These are phyloP conservation scores for Taphrina betulina DNA, from an alignment of 1,139 yeast species.

Conservation along the genomic window DNA sequence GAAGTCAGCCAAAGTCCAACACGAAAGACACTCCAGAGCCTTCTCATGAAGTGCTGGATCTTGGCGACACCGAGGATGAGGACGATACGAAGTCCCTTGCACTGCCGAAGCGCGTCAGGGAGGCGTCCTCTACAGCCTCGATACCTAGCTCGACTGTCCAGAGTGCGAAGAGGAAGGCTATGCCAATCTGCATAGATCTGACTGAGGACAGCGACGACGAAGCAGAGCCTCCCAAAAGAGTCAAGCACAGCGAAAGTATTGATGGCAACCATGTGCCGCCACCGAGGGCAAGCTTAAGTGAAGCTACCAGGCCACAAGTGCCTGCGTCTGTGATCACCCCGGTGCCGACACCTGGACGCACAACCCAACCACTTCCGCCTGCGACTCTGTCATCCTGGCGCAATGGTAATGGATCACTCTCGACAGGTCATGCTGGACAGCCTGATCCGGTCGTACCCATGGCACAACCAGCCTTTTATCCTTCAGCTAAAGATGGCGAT, in stretches of 20 bases:
- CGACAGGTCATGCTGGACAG: too few relatives aligned
- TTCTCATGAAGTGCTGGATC: background rate
- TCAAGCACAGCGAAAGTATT: slow-evolving; percentile 12
- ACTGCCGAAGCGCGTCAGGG: background rate
- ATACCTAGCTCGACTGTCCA: background rate
- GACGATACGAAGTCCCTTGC: slow-evolving; percentile 3
- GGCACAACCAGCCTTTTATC: too few relatives aligned
- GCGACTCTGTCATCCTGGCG: too few relatives aligned
- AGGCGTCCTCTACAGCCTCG: background rate
- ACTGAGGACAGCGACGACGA: slow-evolving; percentile 23
- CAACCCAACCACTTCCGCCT: too few relatives aligned
- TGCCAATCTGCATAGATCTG: slow-evolving; percentile 12
- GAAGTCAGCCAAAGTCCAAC: slow-evolving; percentile 35
- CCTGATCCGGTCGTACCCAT: too few relatives aligned
- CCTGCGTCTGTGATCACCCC: too few relatives aligned
- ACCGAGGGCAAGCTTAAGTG: too few relatives aligned
- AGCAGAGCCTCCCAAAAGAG: slow-evolving; percentile 1
- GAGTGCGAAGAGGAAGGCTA: background rate
- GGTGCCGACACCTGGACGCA: too few relatives aligned
- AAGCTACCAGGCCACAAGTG: too few relatives aligned
- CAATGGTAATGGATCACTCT: too few relatives aligned
- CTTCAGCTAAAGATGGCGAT: too few relatives aligned
- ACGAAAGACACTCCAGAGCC: background rate
- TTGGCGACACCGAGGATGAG: slow-evolving; percentile 16
- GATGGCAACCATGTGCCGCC: too few relatives aligned